These are phyloP conservation scores for Gossypioides kirkii DNA, from an alignment of 345 rosid genomes.

Conservation along the genomic window DNA sequence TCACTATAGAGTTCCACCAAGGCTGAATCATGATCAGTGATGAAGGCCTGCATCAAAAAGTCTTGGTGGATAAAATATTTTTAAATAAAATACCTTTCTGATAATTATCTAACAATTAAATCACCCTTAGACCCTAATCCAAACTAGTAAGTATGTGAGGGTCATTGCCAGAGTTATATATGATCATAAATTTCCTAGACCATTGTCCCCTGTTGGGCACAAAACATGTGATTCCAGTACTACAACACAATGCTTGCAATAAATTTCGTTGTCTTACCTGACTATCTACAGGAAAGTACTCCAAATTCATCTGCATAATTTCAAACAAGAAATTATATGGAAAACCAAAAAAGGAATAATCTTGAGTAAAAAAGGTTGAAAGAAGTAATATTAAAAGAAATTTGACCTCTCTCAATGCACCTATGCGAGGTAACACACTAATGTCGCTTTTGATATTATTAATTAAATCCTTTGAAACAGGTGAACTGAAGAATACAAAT, in stretches of 20 bases:
- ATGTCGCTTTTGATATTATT: constrained; percentile 83
- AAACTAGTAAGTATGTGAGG: neutral
- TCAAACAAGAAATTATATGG: constrained; percentile 3
- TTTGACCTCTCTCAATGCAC: constrained; percentile 90
- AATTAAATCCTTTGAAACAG: constrained; percentile 67
- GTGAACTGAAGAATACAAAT: constrained; percentile 71
- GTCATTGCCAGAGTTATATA: neutral
- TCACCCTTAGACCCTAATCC: neutral
- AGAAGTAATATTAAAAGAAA: constrained; percentile 6
- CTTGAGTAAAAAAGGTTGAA: neutral
- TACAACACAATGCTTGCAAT: neutral
- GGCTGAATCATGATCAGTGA: constrained; percentile 85
- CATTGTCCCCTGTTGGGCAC: neutral
- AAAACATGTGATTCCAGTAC: neutral
- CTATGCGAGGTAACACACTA: constrained; percentile 84
- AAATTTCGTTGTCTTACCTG: constrained; percentile 43
- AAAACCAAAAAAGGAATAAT: neutral
- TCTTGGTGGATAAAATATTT: constrained; percentile 14
- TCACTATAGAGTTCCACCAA: constrained; percentile 56
- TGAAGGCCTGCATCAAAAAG: constrained; percentile 57
- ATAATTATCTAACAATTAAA: neutral
- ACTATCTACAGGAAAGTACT: constrained; percentile 80
- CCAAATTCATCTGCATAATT: constrained; percentile 77
- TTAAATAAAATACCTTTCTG: neutral
- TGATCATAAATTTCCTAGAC: neutral